Conservation (phyloP, 768 basidiomycete species). For the Naganishia friedmannii region DNA sequence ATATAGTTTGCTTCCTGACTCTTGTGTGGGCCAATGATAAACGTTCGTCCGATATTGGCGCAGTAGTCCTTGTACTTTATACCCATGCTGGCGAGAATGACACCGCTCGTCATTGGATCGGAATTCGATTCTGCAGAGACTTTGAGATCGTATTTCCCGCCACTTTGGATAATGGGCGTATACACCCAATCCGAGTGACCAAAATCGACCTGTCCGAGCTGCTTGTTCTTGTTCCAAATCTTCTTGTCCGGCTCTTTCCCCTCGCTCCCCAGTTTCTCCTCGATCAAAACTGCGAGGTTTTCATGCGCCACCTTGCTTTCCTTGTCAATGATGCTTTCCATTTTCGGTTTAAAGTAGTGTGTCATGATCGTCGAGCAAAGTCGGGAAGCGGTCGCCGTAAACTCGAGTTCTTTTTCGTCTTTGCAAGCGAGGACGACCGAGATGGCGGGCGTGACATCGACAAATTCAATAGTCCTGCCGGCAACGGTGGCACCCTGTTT, state of each 20-base stretch:
- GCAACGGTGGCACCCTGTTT: conserved; percentile 52
- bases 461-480: conserved; percentile 64
- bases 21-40: conserved; percentile 92
- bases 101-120: conserved; percentile 77
- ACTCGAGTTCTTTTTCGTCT: conserved; percentile 86
- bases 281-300: conserved; percentile 60
- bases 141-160: conserved; percentile 83
- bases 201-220: conserved; percentile 71
- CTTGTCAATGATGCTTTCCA: conserved; percentile 86
- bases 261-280: conserved; percentile 79
- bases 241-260: conserved; percentile 89
- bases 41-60: conserved; percentile 85
- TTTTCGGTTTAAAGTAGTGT: conserved; percentile 78
- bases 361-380: conserved; percentile 81
- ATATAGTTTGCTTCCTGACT: conserved; percentile 87
- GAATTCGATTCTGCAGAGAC: conserved; percentile 80
- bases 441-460: conserved; percentile 74
- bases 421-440: conserved; percentile 80
- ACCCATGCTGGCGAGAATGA: conserved; percentile 81
- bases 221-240: conserved; percentile 66
- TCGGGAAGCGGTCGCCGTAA: conserved; percentile 66
- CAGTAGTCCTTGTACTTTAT: conserved; percentile 91
- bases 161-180: conserved; percentile 91
- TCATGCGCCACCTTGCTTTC: conserved; percentile 89
- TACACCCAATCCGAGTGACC: conserved; percentile 88